Evolutionary conservation across 148 eudicot species (phyloP), one percentile per base, ranked within the genome.

Genomic region (Cornus controversa): DNA sequence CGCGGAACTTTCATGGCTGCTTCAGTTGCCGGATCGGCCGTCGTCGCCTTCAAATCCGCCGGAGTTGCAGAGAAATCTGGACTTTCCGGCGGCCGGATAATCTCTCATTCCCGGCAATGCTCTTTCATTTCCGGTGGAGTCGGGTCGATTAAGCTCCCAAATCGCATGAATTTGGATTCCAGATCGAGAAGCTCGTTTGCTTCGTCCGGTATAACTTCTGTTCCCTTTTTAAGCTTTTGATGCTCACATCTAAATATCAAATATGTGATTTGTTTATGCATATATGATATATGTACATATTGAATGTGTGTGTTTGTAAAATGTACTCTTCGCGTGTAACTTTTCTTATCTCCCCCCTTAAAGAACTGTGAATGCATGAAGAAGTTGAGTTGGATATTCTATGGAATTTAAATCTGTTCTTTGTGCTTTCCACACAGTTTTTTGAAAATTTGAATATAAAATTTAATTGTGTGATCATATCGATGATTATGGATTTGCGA

Each of bases 11-110:
- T 66, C 81, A 40, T 84, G 80, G 91, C 88, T 64, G 74, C 90
- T 66, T 80, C 83, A 11, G 3, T 82, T 5, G 72, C 90, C 71
- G 83, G 88, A 72, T 82, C 92, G 75, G 86, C 92, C 76, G 82
- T 82, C 37, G 82, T 71, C 60, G 81, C 86, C 57, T 71, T 80
- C 82, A 83, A 79, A 69, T 73, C 86, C 63, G 72, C 81, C 78
- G 77, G 57, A 58, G 69, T 24, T 27, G 77, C 80, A 23, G 34
- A 24, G 58, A 60, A 60, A 60, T 22, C 64, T 60, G 62, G n/a
- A 54, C 82, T 73, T 67, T 77, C 87, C 68, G 76, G 72, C 82
- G 81, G 69, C 78, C 76, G 70, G 31, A 76, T 58, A 69, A 65
- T 78, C 79, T 72, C 84, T 57, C 81, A 63, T 42, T 66, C 82